Base-by-base conservation (phyloP, 257 asterid genomes). In the Haberlea rhodopensis region DNA sequence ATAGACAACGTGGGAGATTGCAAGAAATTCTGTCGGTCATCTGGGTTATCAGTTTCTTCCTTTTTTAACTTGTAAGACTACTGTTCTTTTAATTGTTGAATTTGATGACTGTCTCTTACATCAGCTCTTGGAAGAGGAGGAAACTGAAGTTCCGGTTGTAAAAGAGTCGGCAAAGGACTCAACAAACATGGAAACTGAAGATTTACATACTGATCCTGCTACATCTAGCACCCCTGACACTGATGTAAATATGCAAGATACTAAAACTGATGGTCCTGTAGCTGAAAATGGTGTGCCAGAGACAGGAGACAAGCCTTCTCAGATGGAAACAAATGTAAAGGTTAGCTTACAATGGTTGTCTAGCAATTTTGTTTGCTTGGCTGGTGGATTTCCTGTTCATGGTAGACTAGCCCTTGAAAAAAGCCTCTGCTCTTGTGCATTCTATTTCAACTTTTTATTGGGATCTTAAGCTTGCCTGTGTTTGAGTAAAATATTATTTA, bases 171-270 rank as follows among this genome's bases (percentile, higher is more conserved):
- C 74, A 9, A 86, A 87, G 76, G 97, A 76, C 58, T 55, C 96
- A 0, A 54, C 78, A 69, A 81, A 79, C 75, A 87, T 92, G 97
- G 98, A 92, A 70, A 84, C 89, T 0, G 94, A 87, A 16, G 91
- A 81, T 22, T 37, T 63, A 67, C 75, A 76, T 52, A 46, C 80
- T 55, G 82, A 65, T 28, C 52, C 75, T 69, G 75, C 80, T 54
- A n/a, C n/a, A n/a, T n/a, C n/a, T n/a, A n/a, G n/a, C n/a, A n/a
- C n/a, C n/a, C n/a, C n/a, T n/a, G n/a, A 80, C 46, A 54, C 70
- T 66, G 92, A 88, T 73, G 84, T 80, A 3, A 87, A 83, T 65
- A 81, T 88, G 91, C 84, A 82, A 54, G 96, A 85, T 63, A 75
- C 83, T 10, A 87, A 76, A 78, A 72, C 71, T 40, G 90, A 81